These are phyloP conservation scores for Ulmus americana DNA, from an alignment of 331 rosid species.

Conservation along the genomic window DNA sequence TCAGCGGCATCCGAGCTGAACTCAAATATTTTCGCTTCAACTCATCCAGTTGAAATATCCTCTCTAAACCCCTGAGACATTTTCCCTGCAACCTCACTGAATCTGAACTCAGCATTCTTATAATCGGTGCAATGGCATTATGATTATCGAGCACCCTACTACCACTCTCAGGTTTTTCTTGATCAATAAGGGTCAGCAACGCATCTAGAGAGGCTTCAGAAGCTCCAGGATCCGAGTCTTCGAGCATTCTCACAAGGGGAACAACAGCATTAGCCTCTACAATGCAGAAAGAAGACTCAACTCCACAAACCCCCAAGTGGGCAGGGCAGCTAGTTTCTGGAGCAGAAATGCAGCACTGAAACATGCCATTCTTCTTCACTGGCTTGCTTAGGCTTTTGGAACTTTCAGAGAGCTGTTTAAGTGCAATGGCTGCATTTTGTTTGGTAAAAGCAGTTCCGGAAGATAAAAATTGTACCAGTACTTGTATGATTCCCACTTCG, in stretches of 20 bases:
- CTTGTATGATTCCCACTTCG: conserved; percentile 46
- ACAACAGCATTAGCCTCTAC: conserved; percentile 51
- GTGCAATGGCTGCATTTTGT: conserved; percentile 46
- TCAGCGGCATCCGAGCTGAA: conserved; percentile 43
- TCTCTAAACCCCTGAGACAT: conserved; percentile 40
- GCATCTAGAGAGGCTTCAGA: conserved; percentile 60
- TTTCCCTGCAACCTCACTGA: conserved; percentile 39
- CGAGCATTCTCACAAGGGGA: conserved; percentile 53
- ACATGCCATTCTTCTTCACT: conserved; percentile 31
- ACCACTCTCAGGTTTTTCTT: conserved; percentile 37
- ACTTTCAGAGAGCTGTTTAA: conserved; percentile 61
- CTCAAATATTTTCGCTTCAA: conserved; percentile 30
- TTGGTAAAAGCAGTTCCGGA: conserved; percentile 47
- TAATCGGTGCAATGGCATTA: conserved; percentile 39
- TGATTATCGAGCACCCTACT: conserved; percentile 47
- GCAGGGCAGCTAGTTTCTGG: conserved; percentile 42
- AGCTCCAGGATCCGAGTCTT: conserved; percentile 31
- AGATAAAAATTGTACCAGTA: conserved; percentile 43
- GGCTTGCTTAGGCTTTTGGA: conserved; percentile 45
- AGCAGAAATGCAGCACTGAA: conserved; percentile 33
- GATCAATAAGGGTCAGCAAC: conserved; percentile 41
- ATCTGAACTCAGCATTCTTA: conserved; percentile 29
- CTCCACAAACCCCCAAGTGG: conserved; percentile 43
- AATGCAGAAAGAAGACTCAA: conserved; percentile 55
- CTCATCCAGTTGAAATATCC: conserved; percentile 47